These are phyloP conservation scores for Pseudopithomyces chartarum DNA, from an alignment of 2,329 filamentous ascomycete species.

Conservation along the genomic window DNA sequence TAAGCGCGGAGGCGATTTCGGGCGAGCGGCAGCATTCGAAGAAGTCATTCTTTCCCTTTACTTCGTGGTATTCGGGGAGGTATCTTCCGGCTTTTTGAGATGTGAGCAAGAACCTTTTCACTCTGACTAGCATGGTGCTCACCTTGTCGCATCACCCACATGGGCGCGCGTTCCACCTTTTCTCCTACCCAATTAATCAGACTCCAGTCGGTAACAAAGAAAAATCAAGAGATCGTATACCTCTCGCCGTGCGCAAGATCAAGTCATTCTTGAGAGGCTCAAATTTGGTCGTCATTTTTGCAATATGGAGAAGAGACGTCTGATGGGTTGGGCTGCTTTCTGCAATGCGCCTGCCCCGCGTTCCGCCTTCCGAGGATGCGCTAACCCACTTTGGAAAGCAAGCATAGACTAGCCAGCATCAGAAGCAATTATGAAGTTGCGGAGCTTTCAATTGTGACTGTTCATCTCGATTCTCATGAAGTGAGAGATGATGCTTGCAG, in stretches of 20 bases:
- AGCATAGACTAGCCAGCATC: slow-evolving; percentile 12
- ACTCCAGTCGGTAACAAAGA: neutral
- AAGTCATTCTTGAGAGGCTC: slow-evolving; percentile 90
- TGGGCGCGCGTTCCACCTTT: slow-evolving; percentile 87
- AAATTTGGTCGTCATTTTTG: slow-evolving; percentile 72
- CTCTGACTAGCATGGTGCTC: slow-evolving; percentile 31
- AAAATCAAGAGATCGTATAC: slow-evolving; percentile 52
- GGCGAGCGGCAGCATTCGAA: slow-evolving; percentile 96
- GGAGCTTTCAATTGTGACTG: neutral
- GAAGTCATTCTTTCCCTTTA: slow-evolving; percentile 89
- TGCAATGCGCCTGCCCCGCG: slow-evolving; percentile 29
- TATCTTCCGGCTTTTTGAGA: slow-evolving; percentile 79
- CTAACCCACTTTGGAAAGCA: slow-evolving; percentile 27
- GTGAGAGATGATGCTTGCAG: slow-evolving; percentile 25
- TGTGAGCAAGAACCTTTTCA: slow-evolving; percentile 16
- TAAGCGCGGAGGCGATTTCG: slow-evolving; percentile 90
- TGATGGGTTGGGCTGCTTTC: neutral
- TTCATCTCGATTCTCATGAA: neutral
- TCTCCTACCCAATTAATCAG: slow-evolving; percentile 64
- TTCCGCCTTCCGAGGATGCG: slow-evolving; percentile 13
- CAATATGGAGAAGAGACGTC: slow-evolving; percentile 5
- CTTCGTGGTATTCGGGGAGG: slow-evolving; percentile 96
- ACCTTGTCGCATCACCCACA: slow-evolving; percentile 99
- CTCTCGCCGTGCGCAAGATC: slow-evolving; percentile 85
- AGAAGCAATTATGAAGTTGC: neutral